Base-by-base conservation (phyloP, 495 filamentous ascomycete genomes). In the Tuber magnatum region DNA sequence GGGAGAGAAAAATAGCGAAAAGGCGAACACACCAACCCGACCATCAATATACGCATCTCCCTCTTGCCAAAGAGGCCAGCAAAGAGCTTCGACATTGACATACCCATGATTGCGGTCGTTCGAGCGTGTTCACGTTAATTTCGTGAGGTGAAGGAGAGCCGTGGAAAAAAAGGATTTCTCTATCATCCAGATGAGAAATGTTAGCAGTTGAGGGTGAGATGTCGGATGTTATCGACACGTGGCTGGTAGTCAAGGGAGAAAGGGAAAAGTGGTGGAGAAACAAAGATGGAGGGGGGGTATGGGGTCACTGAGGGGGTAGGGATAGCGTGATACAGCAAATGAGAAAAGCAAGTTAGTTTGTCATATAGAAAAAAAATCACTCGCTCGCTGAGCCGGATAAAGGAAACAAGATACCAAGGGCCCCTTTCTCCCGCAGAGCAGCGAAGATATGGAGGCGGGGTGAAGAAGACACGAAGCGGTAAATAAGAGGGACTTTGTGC, bases 31-130 rank as follows among this genome's bases (percentile, higher is more conserved):
- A 83, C 81, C 81, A 99, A 89, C 88, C 95, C 95, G 83, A 99
- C 94, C 95, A 99, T 99, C 85, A 99, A 86, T 85, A 99, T 97
- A 87, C 94, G 90, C 95, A 99, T 99, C 90, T 99, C 95, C 90
- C 97, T 97, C 90, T 97, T 95, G 80, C 94, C 94, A 91, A 93
- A 97, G 84, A 98, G 90, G 87, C 90, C 90, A 84, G 96, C 92
- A 85, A 99, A 93, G 83, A 98, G 85, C 88, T 91, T 94, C 78
- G 94, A 97, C 85, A 97, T 91, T 82, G 90, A 89, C 83, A 97
- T 87, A 96, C 94, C 94, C 94, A 97, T 97, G 85, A 85, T 92
- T 87, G 87, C 89, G 87, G 70, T 46, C 51, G 72, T 75, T 65
- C 14, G 56, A 65, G 28, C 56, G 56, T 65, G 56, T 79, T 68